These are phyloP conservation scores for Aegle marmelos DNA, from an alignment of 345 rosid genomes.

Conservation along the genomic window DNA sequence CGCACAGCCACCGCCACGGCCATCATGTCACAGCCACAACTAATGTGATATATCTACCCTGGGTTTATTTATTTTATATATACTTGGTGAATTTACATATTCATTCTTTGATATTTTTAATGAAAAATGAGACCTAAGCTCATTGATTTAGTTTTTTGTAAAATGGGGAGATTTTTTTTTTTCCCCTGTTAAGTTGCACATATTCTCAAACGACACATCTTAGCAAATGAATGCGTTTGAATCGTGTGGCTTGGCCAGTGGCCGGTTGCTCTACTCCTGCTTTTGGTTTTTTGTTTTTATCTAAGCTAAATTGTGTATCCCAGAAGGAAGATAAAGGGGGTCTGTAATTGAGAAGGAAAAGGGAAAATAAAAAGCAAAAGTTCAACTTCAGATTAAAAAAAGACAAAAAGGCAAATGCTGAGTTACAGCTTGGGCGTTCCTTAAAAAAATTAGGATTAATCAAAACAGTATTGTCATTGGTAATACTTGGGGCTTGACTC, in stretches of 20 bases:
- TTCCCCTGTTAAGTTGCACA: not conserved
- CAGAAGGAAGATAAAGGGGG: not conserved
- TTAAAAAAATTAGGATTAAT: too few relatives aligned
- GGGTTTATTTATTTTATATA: constrained; percentile 16
- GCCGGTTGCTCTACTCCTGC: constrained; percentile 6
- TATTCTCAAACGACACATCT: not conserved
- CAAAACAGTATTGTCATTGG: too few relatives aligned
- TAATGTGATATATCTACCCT: constrained; percentile 47
- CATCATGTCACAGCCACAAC: too few relatives aligned
- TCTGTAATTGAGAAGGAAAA: not conserved
- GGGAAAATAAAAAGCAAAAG: not conserved
- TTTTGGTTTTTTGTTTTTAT: too few relatives aligned
- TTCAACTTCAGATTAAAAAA: not conserved
- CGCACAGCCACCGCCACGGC: too few relatives aligned
- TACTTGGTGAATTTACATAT: not conserved
- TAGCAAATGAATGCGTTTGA: too few relatives aligned
- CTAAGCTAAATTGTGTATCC: not conserved
- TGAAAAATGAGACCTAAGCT: not conserved
- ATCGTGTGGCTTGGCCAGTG: too few relatives aligned
- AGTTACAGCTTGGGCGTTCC: too few relatives aligned
- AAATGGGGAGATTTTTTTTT: not conserved
- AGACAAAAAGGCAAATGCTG: too few relatives aligned
- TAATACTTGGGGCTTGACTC: too few relatives aligned
- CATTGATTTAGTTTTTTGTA: not conserved
- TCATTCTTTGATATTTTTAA: not conserved